phyloP scores from a whole-genome alignment of 768 basidiomycete species.

The Boletus reticuloceps region DNA sequence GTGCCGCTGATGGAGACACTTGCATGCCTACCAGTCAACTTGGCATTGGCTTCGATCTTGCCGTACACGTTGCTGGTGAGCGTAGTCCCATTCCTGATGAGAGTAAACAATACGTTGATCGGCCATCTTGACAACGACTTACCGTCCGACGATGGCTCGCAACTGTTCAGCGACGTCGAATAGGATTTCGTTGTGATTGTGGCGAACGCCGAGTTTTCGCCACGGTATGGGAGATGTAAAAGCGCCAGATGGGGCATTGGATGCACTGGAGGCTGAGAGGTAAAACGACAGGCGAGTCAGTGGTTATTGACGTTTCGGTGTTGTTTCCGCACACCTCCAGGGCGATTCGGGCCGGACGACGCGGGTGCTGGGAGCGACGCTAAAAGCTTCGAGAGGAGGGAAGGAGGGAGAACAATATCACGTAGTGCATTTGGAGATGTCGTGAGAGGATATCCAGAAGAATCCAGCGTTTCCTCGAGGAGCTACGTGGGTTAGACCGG shows the following conservation, averaged over 20 bases:
- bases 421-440: slow-evolving; percentile 87
- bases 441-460: slow-evolving; percentile 88
- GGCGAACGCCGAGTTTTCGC: slow-evolving; percentile 80
- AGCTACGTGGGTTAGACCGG: slow-evolving; percentile 46
- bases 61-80: slow-evolving; percentile 71
- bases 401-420: slow-evolving; percentile 92
- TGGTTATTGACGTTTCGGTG: background rate
- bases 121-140: background rate
- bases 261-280: slow-evolving; percentile 30
- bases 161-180: slow-evolving; percentile 88
- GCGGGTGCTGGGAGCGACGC: slow-evolving; percentile 33
- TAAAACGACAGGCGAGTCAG: background rate
- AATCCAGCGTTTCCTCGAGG: slow-evolving; percentile 92
- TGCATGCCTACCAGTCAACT: slow-evolving; percentile 61
- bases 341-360: slow-evolving; percentile 25
- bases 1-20: background rate
- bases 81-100: slow-evolving; percentile 60
- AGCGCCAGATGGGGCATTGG: slow-evolving; percentile 40
- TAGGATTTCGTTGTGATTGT: slow-evolving; percentile 89
- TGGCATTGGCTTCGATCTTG: slow-evolving; percentile 71
- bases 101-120: background rate
- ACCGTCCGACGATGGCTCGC: slow-evolving; percentile 43
- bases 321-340: slow-evolving; percentile 22
- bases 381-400: slow-evolving; percentile 73
- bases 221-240: slow-evolving; percentile 94